These are phyloP conservation scores for Tubosaeta brunneosetosa DNA, from an alignment of 768 basidiomycete genomes.

Conservation along the genomic window DNA sequence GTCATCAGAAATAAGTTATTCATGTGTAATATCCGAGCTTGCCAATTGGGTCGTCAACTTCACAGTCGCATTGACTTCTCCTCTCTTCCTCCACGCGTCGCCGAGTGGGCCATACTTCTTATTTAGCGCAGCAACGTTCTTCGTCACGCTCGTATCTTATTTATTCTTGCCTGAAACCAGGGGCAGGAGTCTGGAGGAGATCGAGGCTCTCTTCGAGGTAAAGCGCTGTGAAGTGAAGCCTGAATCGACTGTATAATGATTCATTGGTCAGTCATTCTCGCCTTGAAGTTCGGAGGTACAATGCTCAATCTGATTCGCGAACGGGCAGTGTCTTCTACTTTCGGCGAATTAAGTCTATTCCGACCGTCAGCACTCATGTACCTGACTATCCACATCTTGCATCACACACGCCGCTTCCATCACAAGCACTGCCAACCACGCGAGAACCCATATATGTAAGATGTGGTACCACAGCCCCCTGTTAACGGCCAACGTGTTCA, in stretches of 20 bases:
- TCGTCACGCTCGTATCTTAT: constrained; percentile 36
- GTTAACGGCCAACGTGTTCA: neutral
- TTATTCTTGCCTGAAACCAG: constrained; percentile 43
- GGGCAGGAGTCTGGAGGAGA: constrained; percentile 40
- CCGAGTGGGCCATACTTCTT: constrained; percentile 46
- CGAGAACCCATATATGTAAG: neutral
- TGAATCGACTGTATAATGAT: neutral
- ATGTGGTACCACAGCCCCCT: neutral
- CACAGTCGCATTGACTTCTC: constrained; percentile 41
- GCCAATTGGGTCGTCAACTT: constrained; percentile 35
- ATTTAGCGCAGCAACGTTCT: constrained; percentile 35
- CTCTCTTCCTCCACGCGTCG: constrained; percentile 41
- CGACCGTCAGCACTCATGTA: neutral
- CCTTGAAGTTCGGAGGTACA: neutral
- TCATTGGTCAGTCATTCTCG: neutral
- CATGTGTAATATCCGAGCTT: constrained; percentile 19
- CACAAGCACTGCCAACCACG: neutral
- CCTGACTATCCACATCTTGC: neutral
- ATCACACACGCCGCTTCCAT: neutral
- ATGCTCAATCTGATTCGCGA: neutral
- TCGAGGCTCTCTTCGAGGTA: constrained; percentile 24
- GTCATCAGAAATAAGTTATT: neutral
- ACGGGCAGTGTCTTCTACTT: neutral
- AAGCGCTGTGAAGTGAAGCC: neutral
- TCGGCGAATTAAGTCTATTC: too few relatives aligned